These are phyloP conservation scores for Lachnellula arida DNA, from an alignment of 2,329 filamentous ascomycete species.

Conservation along the genomic window DNA sequence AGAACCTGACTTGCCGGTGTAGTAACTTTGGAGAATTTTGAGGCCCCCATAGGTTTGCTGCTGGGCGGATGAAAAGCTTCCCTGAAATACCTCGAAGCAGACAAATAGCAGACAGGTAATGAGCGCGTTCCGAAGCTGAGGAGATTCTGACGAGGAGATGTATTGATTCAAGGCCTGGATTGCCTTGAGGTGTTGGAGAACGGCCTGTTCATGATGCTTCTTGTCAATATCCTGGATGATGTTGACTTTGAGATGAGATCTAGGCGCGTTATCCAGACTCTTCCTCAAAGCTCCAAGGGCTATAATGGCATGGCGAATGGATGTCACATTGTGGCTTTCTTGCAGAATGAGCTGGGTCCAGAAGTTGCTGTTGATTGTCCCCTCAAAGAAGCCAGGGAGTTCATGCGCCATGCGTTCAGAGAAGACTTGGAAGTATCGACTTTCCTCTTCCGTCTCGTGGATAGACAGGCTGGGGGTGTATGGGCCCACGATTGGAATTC, in stretches of 20 bases:
- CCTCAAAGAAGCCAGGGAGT: slow-evolving; percentile 62
- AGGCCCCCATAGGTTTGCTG: slow-evolving; percentile 56
- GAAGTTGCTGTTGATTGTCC: slow-evolving; percentile 40
- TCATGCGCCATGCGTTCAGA: slow-evolving; percentile 55
- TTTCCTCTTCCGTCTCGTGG: slow-evolving; percentile 48
- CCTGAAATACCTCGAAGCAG: slow-evolving; percentile 30
- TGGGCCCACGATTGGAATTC: slow-evolving; percentile 26
- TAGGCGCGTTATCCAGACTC: slow-evolving; percentile 45
- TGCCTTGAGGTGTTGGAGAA: slow-evolving; percentile 55
- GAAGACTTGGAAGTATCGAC: slow-evolving; percentile 58
- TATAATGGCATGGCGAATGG: slow-evolving; percentile 62
- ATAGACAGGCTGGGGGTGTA: slow-evolving; percentile 35
- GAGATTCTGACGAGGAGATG: slow-evolving; percentile 38
- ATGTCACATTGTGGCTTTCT: slow-evolving; percentile 54
- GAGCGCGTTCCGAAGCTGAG: slow-evolving; percentile 37
- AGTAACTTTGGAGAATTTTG: slow-evolving; percentile 44
- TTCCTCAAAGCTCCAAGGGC: slow-evolving; percentile 63
- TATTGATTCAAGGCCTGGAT: slow-evolving; percentile 46
- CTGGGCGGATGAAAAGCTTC: slow-evolving; percentile 54
- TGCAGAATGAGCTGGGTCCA: slow-evolving; percentile 59
- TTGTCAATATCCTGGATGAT: slow-evolving; percentile 39
- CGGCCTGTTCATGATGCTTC: slow-evolving; percentile 54
- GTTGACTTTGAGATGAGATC: slow-evolving; percentile 27
- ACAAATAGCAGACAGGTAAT: slow-evolving; percentile 30
- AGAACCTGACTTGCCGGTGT: slow-evolving; percentile 20